Evolutionary conservation across 495 filamentous ascomycete genomes (phyloP), one percentile per base, ranked within the genome.

Genomic region (Aspergillus conjunctus): DNA sequence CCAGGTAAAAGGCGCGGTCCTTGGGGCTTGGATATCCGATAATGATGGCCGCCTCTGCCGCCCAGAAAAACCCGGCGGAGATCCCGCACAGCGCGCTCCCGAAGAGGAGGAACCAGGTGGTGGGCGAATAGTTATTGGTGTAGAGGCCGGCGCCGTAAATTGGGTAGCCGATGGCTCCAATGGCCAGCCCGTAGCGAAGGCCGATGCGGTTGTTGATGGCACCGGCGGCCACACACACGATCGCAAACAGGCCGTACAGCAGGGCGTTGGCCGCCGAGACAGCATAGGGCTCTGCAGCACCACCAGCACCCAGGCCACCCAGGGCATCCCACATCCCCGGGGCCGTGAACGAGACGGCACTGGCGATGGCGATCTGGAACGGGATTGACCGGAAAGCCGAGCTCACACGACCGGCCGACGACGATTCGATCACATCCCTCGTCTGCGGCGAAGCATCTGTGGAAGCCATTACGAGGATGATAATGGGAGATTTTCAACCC

Each of bases 61-160:
- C 80, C 86, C 86, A 88, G 70, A 88, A 88, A n/a, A 87, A 78
- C 12, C 85, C 84, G 0, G 85, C 86, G 0, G 81, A 84, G 51
- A 88, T 77, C 52, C 86, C 86, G 64, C 86, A 88, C 37, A 85
- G 67, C 6, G 83, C 85, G 20, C 83, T 83, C n/a, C 86, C 86
- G 54, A 88, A 74, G 31, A 87, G 76, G 22, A 86, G 76, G 20
- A 87, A 76, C 86, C 86, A 88, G 51, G 83, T 79, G 31, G 74
- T 86, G 11, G 83, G 80, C 61, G 76, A 85, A 32, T 85, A 78
- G 68, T 86, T 88, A 63, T 89, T 89, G 54, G 79, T 81, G 66
- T 89, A 88, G 2, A 89, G 70, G 17, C 84, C 85, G 12, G 85
- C 86, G 1, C 71, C 71, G 8, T 75, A 75, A 52, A 75, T 75